These are phyloP conservation scores for Penicillium cosmopolitanum DNA, from an alignment of 495 filamentous ascomycete genomes.

Conservation along the genomic window DNA sequence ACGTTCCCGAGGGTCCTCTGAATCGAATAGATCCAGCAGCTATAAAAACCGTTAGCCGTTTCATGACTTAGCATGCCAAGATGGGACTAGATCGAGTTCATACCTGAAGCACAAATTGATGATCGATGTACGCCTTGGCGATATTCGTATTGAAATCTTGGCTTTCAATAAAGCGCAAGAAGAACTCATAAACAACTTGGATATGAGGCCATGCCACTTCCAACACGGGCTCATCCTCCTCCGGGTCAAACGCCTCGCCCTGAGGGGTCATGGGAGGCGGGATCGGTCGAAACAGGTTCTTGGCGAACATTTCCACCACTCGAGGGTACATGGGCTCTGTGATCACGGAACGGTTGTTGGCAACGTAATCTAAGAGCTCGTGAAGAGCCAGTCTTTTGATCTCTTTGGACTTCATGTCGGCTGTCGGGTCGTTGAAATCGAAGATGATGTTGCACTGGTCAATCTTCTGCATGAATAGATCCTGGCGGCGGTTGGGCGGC, in stretches of 20 bases:
- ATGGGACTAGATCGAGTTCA: conserved; percentile 16
- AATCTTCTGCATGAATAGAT: conserved; percentile 99
- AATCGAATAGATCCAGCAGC: conserved; percentile 98
- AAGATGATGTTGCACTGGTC: conserved; percentile 99
- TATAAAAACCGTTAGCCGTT: conserved; percentile 30
- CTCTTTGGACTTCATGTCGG: conserved; percentile 99
- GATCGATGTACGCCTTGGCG: conserved; percentile 98
- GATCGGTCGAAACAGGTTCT: conserved; percentile 97
- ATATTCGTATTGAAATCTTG: conserved; percentile 99
- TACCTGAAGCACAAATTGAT: conserved; percentile 93
- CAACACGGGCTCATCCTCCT: conserved; percentile 97
- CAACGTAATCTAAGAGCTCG: conserved; percentile 96
- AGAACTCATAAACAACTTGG: conserved; percentile 99
- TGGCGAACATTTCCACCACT: conserved; percentile 99
- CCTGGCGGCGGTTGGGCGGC: conserved; percentile 89
- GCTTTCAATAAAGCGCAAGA: conserved; percentile 97
- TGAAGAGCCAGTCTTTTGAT: conserved; percentile 98
- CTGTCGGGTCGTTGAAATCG: conserved; percentile 98
- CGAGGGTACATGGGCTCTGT: conserved; percentile 99
- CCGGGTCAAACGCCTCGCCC: conserved; percentile 97
- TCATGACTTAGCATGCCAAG: neutral
- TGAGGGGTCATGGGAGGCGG: conserved; percentile 96
- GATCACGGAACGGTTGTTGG: conserved; percentile 97
- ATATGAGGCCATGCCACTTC: conserved; percentile 99
- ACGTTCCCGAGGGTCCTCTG: conserved; percentile 93